Evolutionary conservation across 768 basidiomycete genomes (phyloP).

Genomic region (Termitomyces sp.): DNA sequence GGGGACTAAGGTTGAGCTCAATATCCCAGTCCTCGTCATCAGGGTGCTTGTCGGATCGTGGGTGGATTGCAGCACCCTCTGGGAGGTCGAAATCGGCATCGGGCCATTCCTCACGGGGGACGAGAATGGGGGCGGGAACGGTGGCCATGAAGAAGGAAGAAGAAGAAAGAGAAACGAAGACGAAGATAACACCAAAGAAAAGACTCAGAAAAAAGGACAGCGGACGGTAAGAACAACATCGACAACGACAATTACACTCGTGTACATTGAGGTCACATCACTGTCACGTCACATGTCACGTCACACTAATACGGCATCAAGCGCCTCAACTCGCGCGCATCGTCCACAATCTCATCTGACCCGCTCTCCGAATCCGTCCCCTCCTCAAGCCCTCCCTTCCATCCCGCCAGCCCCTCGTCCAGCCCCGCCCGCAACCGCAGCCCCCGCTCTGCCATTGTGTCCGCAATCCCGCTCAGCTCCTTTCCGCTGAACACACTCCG

Average conservation of each 20-base stretch:
- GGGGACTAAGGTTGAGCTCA: constrained; percentile 66
- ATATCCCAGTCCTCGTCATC: constrained; percentile 79
- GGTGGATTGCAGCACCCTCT: constrained; percentile 66
- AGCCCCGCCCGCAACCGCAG: constrained; percentile 60
- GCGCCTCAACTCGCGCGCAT: constrained; percentile 55
- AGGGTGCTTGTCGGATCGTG: constrained; percentile 63
- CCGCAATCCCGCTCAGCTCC: constrained; percentile 62
- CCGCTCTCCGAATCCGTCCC: constrained; percentile 28
- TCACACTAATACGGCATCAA: constrained; percentile 57
- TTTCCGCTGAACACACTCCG: constrained; percentile 54
- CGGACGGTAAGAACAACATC: background rate
- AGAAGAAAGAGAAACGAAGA: constrained; percentile 12
- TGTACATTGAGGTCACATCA: constrained; percentile 26
- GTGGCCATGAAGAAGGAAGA: constrained; percentile 44
- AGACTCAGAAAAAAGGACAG: background rate
- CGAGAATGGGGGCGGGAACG: constrained; percentile 53
- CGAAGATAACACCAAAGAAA: background rate
- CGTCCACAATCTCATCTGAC: constrained; percentile 57
- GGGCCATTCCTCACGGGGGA: constrained; percentile 75
- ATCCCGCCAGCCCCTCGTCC: constrained; percentile 53
- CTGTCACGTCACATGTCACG: constrained; percentile 19
- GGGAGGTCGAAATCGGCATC: constrained; percentile 87
- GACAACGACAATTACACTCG: constrained; percentile 24
- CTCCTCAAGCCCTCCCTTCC: constrained; percentile 33
- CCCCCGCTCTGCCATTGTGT: constrained; percentile 76